Evolutionary conservation across 2,329 filamentous ascomycete species (phyloP), one percentile per base, ranked within the genome.

Genomic region (Hyphodiscus sp.): DNA sequence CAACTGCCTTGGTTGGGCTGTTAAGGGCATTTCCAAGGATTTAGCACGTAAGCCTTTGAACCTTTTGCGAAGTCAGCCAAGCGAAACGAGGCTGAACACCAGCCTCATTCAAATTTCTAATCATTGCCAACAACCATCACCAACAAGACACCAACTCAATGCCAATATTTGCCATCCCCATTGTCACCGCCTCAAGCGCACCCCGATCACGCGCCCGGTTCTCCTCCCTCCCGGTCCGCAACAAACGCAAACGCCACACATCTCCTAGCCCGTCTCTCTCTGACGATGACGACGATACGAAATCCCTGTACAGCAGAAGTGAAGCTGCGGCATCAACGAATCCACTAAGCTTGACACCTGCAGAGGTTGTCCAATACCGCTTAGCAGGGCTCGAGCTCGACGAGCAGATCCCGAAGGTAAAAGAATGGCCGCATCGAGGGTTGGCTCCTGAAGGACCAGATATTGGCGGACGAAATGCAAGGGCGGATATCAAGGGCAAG

Each of bases 341-440:
- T 62, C 79, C 80, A 1, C 71, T 77, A 61, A 82, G 78, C 61
- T 76, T 83, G 59, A 70, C 74, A 1, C 78, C 77, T 0, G 66
- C 70, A 48, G 74, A 76, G 38, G 74, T 82, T 48, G 69, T 66
- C 45, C 81, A 85, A 62, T 75, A 83, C 51, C 65, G 70, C 26
- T 61, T 77, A 2, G 81, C 81, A 2, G 81, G 81, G 3, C 68
- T 83, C 33, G 65, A 71, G 5, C 70, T 78, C 11, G 67, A 73
- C 47, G 74, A 80, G 23, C 70, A 67, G 58, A 67, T 71, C 41
- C 78, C 69, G 9, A 38, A 42, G 45, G 65, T 70, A 51, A 70
- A 68, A 0, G 65, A 71, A 9, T 85, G 83, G 49, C 81, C 81
- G 1, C 80, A 85, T 63, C 70, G 74, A 54, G 63, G 67, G 3